These are phyloP conservation scores for Mariannaea sp. DNA, from an alignment of 2,329 filamentous ascomycete genomes.

Conservation along the genomic window DNA sequence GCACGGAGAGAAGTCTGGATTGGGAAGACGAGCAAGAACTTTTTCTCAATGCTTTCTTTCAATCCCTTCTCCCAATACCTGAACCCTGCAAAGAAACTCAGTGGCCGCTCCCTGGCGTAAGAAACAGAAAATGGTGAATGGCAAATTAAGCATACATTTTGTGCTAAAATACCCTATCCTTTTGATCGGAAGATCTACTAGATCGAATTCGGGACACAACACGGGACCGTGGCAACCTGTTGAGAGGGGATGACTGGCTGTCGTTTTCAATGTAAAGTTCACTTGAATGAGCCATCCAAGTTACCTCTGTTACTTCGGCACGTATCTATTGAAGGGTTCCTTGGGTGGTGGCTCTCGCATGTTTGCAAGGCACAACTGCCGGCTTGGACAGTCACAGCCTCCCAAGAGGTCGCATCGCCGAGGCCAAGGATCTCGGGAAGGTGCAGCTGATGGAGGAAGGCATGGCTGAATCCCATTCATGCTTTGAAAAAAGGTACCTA, in stretches of 20 bases:
- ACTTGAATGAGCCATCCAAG: too few species aligned
- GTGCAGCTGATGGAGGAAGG: neutral
- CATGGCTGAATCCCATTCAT: neutral
- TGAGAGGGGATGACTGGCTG: too few species aligned
- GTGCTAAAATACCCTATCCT: too few species aligned
- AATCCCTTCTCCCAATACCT: neutral
- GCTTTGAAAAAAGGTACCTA: too few species aligned
- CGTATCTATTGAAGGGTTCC: too few species aligned
- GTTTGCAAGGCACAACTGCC: neutral
- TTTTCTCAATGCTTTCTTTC: neutral
- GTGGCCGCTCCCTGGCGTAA: conserved; percentile 1
- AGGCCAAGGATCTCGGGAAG: neutral
- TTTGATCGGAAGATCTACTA: too few species aligned
- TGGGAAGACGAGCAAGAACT: neutral
- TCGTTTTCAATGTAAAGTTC: too few species aligned
- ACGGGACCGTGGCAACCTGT: too few species aligned
- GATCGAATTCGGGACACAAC: too few species aligned
- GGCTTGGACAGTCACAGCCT: neutral
- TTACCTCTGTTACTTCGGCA: too few species aligned
- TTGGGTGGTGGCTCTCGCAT: too few species aligned
- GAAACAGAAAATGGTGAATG: conserved; percentile 14
- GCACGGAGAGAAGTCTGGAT: conserved; percentile 10
- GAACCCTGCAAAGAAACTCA: neutral
- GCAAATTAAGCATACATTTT: neutral
- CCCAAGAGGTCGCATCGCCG: neutral